Base-by-base conservation (phyloP, 768 basidiomycete genomes). In the Mycena belliarum region DNA sequence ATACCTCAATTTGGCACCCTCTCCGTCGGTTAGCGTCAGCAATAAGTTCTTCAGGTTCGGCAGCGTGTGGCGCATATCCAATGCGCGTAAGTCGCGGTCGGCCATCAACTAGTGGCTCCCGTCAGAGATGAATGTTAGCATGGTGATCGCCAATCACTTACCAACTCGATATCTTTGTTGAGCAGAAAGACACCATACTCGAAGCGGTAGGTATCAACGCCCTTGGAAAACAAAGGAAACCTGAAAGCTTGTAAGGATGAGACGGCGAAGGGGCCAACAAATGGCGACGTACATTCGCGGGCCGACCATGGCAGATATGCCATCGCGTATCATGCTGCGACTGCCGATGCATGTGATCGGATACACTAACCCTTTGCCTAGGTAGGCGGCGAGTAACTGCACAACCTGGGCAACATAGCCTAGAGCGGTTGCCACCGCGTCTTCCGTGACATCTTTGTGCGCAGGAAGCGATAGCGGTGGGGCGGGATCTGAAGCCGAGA, bases 131-230 rank as follows among this genome's bases (percentile, higher is more conserved):
- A 41, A 66, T 44, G 48, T 29, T 20, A 20, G 40, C 46, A 26
- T 29, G 40, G 48, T 43, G 49, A 43, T 26, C 40, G 33, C 33
- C 16, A 35, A 41, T 24, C 24, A 62, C 81, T 59, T 63, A 95
- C 95, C 83, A 95, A 79, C 75, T 99, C 96, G 63, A 99, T 95
- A 72, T 99, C 82, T 73, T 98, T 99, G 76, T 99, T 99, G 29
- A 98, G 78, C 40, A 99, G 74, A 72, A 95, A 98, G 5, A 98
- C 96, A 4, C 88, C 97, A 75, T 98, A 99, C 72, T 98, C 96
- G 67, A 96, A 99, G 24, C 97, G 82, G 73, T 98, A 98, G 41
- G 89, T 90, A 69, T 98, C 97, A 56, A 98, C 95, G 6, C 95
- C 95, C 74, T 85, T 91, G 1, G 92, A 88, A 72, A 93, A 99